Evolutionary conservation across 805 yeast species (phyloP).

Genomic region (Lipomyces anomalus): DNA sequence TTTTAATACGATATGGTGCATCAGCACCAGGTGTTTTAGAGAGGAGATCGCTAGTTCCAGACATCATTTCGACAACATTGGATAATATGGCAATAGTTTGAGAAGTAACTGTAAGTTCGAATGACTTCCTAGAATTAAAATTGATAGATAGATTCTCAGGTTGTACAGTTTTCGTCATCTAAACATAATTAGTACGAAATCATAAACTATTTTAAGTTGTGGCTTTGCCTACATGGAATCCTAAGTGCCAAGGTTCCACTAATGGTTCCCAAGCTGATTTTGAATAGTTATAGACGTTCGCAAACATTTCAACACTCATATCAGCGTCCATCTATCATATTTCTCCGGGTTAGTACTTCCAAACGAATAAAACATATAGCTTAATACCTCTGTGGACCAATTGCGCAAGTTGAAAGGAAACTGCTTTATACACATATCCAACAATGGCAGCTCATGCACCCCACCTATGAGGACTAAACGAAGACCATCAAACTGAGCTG

Average conservation of each 20-base stretch:
- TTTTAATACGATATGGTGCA: slow-evolving; percentile 72
- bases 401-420: slow-evolving; percentile 64
- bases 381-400: slow-evolving; percentile 71
- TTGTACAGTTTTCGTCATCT: slow-evolving; percentile 35
- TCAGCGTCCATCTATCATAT: slow-evolving; percentile 48
- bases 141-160: slow-evolving; percentile 53
- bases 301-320: slow-evolving; percentile 55
- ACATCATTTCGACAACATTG: slow-evolving; percentile 42
- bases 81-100: slow-evolving; percentile 72
- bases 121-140: slow-evolving; percentile 65
- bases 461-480: slow-evolving; percentile 83
- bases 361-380: too few species aligned
- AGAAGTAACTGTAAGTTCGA: slow-evolving; percentile 77
- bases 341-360: background rate
- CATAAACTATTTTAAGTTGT: too few species aligned
- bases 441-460: slow-evolving; percentile 80
- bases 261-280: slow-evolving; percentile 94
- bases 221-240: too few species aligned
- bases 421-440: slow-evolving; percentile 68
- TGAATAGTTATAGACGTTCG: slow-evolving; percentile 80
- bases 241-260: slow-evolving; percentile 79
- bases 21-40: slow-evolving; percentile 64
- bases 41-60: slow-evolving; percentile 30
- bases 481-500: slow-evolving; percentile 64
- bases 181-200: too few species aligned